These are phyloP conservation scores for Ehretia macrophylla DNA, from an alignment of 257 asterid genomes.

Conservation along the genomic window DNA sequence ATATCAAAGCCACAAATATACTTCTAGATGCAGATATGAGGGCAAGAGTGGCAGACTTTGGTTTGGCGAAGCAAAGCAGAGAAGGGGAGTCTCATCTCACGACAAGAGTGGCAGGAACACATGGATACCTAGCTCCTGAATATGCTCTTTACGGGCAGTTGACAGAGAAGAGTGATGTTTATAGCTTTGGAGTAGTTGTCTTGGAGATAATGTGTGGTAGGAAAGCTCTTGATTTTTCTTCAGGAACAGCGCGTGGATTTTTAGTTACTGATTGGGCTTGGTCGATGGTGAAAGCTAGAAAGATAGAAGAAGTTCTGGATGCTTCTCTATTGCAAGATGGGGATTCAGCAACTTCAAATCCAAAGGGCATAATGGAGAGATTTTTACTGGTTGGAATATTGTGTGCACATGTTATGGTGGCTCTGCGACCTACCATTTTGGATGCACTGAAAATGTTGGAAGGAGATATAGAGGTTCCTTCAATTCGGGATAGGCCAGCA, in stretches of 20 bases:
- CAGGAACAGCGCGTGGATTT: constrained; percentile 44
- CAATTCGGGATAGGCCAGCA: constrained; percentile 71
- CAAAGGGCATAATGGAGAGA: constrained; percentile 70
- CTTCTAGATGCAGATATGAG: constrained; percentile 74
- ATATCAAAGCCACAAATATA: constrained; percentile 81
- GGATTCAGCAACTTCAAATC: constrained; percentile 45
- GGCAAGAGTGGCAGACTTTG: constrained; percentile 92
- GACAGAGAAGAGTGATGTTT: constrained; percentile 87
- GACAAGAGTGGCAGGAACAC: constrained; percentile 90
- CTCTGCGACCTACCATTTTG: constrained; percentile 72
- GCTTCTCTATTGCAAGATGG: constrained; percentile 35
- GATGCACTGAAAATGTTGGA: constrained; percentile 88
- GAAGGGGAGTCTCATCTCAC: constrained; percentile 91
- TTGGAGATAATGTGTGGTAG: constrained; percentile 96
- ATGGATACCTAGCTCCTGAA: constrained; percentile 90
- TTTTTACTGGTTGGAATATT: constrained; percentile 70
- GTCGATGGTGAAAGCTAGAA: constrained; percentile 66
- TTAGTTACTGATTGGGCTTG: constrained; percentile 91
- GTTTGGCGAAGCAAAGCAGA: constrained; percentile 62
- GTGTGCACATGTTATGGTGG: constrained; percentile 95
- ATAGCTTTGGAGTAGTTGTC: constrained; percentile 83
- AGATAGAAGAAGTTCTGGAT: constrained; percentile 55
- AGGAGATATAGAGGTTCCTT: constrained; percentile 82
- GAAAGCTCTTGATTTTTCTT: constrained; percentile 69
- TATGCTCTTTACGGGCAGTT: constrained; percentile 87